Evolutionary conservation across 169 alveolate species (phyloP), one percentile per base, ranked within the genome.

Genomic region (Cryptosporidium ryanae): DNA sequence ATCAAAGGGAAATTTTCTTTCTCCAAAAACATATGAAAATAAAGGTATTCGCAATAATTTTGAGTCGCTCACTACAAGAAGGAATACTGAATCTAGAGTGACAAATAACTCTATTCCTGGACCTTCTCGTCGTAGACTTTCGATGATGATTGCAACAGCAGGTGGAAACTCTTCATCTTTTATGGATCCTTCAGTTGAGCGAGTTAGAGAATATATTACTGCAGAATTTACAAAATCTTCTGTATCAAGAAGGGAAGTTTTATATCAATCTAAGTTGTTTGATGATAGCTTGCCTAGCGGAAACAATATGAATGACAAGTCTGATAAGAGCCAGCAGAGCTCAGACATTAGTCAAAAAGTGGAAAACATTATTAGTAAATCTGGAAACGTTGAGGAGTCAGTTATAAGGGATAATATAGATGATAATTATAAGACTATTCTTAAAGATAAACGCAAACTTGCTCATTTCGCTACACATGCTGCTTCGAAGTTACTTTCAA

Each of bases 71-170:
- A 43, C 64, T 13, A 50, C 64, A 7, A 55, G 87, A 43, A 55
- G 87, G 18, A 76, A 76, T 34, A 76, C 87, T n/a, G 87, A 76
- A 59, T 76, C 87, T 17, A 76, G 71, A 18, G 71, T 63, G 4
- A 61, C 76, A 29, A 59, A 34, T 34, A 32, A 43, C n/a, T 2
- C 71, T 1, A 55, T 76, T 59, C 87, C 87, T 59, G 87, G 87
- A 17, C 87, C 87, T 38, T 76, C 87, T 43, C 87, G 87, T 25
- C 87, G 87, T 55, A 76, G 87, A 61, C 71, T 76, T n/a, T 76
- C 87, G 17, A 76, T 76, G 87, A 76, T 76, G 87, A 76, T 76
- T 59, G 87, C 87, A 25, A 61, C 64, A 13, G 87, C 71, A 21
- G 87, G 87, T 21, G 87, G 63, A 32, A 76, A 76, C 48, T 76